phyloP scores from a whole-genome alignment of 768 basidiomycete species.

The Brasilioporus rufonigricans region DNA sequence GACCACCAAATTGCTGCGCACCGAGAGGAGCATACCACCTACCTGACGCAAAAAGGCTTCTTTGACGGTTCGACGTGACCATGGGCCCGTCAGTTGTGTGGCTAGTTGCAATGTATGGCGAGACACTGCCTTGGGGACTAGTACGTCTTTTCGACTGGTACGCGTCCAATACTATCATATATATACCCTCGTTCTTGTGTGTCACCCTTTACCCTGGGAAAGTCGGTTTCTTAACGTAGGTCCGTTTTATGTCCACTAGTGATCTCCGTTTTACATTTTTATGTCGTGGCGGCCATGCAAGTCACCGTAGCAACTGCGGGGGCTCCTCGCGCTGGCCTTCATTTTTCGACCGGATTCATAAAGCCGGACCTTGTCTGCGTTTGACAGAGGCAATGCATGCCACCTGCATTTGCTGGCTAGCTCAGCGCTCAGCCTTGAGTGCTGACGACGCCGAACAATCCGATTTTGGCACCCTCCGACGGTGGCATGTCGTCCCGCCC shows the following conservation, averaged over 20 bases:
- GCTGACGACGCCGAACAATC: neutral
- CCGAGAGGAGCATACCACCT: constrained; percentile 43
- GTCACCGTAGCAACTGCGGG: neutral
- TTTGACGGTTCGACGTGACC: constrained; percentile 24
- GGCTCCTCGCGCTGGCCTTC: too few species aligned
- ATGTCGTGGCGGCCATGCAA: neutral
- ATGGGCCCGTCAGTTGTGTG: neutral
- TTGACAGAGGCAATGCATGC: too few species aligned
- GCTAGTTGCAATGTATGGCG: neutral
- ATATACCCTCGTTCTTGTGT: neutral
- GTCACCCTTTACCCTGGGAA: neutral
- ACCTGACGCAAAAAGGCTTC: constrained; percentile 45
- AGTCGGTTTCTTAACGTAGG: neutral
- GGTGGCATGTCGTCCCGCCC: neutral
- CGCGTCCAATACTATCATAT: neutral
- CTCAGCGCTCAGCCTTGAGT: neutral
- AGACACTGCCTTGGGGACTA: neutral
- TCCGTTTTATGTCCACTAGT: neutral
- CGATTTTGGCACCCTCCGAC: neutral
- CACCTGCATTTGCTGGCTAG: neutral
- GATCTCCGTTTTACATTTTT: neutral
- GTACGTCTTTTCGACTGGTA: neutral
- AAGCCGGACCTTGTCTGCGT: too few species aligned
- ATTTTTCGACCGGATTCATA: neutral
- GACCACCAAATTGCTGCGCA: constrained; percentile 48